A percentile compares a stretch with the other conserved stretches of the same genome.
Evolutionary conservation across 805 yeast genomes (phyloP).

Genomic region (Wickerhamiella azyma): DNA sequence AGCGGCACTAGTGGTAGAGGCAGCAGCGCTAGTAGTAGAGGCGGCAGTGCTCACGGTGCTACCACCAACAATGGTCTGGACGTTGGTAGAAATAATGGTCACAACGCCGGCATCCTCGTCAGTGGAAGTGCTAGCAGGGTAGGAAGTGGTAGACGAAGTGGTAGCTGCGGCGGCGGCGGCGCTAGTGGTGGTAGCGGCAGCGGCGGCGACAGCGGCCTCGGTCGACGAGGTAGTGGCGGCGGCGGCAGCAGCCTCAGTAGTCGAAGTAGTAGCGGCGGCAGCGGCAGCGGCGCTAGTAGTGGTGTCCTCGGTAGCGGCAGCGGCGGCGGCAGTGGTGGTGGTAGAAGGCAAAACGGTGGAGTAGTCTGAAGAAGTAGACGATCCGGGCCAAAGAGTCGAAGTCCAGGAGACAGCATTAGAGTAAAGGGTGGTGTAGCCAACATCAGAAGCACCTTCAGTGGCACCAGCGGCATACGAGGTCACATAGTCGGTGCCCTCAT

Average conservation of each 20-base stretch:
- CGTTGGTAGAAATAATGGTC: constrained; percentile 15
- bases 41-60: constrained; percentile 20
- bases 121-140: constrained; percentile 11
- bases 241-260: constrained; percentile 28
- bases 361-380: constrained; percentile 10
- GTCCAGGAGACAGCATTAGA: constrained; percentile 8
- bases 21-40: constrained; percentile 20
- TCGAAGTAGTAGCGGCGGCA: constrained; percentile 14
- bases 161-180: constrained; percentile 11
- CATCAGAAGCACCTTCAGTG: not conserved
- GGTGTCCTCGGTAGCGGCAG: constrained; percentile 13
- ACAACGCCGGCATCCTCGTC: constrained; percentile 11
- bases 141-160: constrained; percentile 12
- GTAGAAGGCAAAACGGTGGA: constrained; percentile 8
- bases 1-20: constrained; percentile 21
- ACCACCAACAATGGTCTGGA: constrained; percentile 19
- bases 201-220: too few relatives aligned
- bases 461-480: constrained; percentile 14
- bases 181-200: too few relatives aligned
- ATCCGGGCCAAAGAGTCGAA: constrained; percentile 17
- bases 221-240: constrained; percentile 25
- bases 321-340: constrained; percentile 14
- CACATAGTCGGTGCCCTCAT: constrained; percentile 15
- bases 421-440: constrained; percentile 10
- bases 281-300: constrained; percentile 12